Evolutionary conservation across 164 flowering plant genomes (phyloP), one percentile per base, ranked within the genome.

Genomic region (Cinnamomum chago): DNA sequence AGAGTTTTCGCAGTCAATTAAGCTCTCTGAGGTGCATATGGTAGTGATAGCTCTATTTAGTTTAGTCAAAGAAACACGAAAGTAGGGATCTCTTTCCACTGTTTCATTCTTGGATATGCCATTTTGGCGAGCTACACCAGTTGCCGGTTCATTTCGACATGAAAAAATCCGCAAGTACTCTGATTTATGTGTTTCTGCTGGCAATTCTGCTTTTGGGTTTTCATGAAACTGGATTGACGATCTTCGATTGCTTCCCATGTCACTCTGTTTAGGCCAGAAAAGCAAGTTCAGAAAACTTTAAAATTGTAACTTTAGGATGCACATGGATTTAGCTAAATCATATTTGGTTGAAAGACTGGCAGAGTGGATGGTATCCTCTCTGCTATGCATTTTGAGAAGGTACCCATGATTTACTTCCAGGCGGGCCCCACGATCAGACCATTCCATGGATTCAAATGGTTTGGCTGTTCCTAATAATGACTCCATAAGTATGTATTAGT

Each of bases 1-100:
- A 20, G 92, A 89, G 47, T 62, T 67, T 81, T 91, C 93, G 67
- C 93, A 90, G 24, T 90, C 86, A 11, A 17, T 75, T 17, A 91
- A 75, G 82, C 71, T 85, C 22, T 84, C 84, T 20, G 93, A 88
- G 47, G 82, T 83, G 80, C 86, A 88, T 62, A 91, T 73, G 4
- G 82, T 81, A 35, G 72, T 18, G 60, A 85, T 78, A 12, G 93
- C 89, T 66, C 65, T 75, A 11, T 65, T 58, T 18, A 90, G 75
- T 65, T 85, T 82, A 73, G 60, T 76, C 23, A 81, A 58, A 64
- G 68, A 76, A 74, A 30, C 47, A 72, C 58, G 70, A 50, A 2
- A 17, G 11, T 28, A 76, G 24, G 70, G 81, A 58, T 78, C 79
- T 66, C 68, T 77, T 50, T 30, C 67, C 5, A 76, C 55, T 24